Evolutionary conservation across 164 flowering plant genomes (phyloP).

Genomic region (Houttuynia cordata): DNA sequence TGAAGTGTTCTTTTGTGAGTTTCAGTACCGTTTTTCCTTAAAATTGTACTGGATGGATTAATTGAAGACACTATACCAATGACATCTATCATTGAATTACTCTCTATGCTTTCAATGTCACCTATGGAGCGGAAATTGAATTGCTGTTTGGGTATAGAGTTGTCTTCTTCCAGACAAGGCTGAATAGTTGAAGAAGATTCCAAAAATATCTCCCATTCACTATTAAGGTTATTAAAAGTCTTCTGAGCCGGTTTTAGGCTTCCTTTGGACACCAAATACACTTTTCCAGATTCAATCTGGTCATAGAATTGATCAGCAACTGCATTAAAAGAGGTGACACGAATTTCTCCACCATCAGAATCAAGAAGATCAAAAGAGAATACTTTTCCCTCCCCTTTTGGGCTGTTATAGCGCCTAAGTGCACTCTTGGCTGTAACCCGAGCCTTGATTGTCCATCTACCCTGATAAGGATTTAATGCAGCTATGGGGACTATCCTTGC

Average conservation of each 20-base stretch:
- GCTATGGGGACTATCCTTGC: conserved; percentile 73
- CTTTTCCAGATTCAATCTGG: conserved; percentile 69
- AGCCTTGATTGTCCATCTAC: conserved; percentile 92
- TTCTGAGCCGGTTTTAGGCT: conserved; percentile 72
- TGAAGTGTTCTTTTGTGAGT: conserved; percentile 68
- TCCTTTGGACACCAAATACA: conserved; percentile 78
- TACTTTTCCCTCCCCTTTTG: conserved; percentile 86
- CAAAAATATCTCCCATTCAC: conserved; percentile 65
- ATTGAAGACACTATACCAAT: conserved; percentile 81
- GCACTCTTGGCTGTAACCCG: conserved; percentile 81
- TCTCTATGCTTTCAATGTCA: conserved; percentile 71
- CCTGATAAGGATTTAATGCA: conserved; percentile 82
- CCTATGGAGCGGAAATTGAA: conserved; percentile 67
- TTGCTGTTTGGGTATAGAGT: conserved; percentile 61
- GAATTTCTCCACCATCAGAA: conserved; percentile 89
- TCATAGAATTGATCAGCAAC: conserved; percentile 81
- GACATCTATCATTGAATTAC: conserved; percentile 55
- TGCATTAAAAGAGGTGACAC: conserved; percentile 82
- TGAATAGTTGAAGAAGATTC: conserved; percentile 57
- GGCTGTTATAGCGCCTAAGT: conserved; percentile 60
- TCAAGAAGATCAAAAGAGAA: conserved; percentile 95
- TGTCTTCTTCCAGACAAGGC: conserved; percentile 56
- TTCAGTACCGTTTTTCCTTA: conserved; percentile 84
- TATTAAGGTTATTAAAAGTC: conserved; percentile 57
- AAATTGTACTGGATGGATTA: conserved; percentile 50